Evolutionary conservation across 2,329 filamentous ascomycete genomes (phyloP), one percentile per base, ranked within the genome.

Genomic region (Zymoseptoria crescenta): DNA sequence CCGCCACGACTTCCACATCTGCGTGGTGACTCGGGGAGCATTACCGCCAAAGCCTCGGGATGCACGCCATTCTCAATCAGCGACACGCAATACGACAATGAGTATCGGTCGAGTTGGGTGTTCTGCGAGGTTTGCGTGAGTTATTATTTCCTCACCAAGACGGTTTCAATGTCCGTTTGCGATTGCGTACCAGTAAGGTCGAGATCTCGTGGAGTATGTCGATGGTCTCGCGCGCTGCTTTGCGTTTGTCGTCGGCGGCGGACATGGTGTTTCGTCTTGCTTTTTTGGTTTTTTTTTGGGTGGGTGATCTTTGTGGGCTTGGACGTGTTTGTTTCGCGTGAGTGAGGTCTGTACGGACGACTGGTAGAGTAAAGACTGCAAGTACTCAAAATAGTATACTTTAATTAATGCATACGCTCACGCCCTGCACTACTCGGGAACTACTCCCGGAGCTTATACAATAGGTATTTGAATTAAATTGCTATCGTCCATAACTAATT

Each of bases 51-150:
- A 1, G 93, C 94, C 73, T 97, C 93, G 0, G 94, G 94, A 71
- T 96, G 96, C 29, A 97, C 91, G 13, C 94, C 94, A 71, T 96
- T 96, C 76, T 99, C 94, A 67, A 99, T 95, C 74, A 99, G 83
- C 56, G 91, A 96, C 61, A 97, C 93, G 75, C 94, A 99, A 63
- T 96, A 89, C 2, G 92, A 96, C 19, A 99, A 80, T 20, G 92
- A 91, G 56, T 91, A 87, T 30, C 93, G 86, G 74, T 96, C 92
- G 52, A 99, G 85, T 64, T 96, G 85, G 62, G 93, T 96, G 76
- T 97, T 96, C 93, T 97, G 52, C 19, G 9, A 6, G 1, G 16
- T n/a, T 52, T 52, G 24, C 24, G 24, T 24, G 24, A 24, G 24
- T 24, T n/a, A n/a, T n/a, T n/a, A n/a, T n/a, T n/a, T n/a, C n/a